A percentile compares a stretch with the other conserved stretches of the same genome.
Conservation (phyloP, 2,329 filamentous ascomycete genomes). For the Verticillium tricorpus region DNA sequence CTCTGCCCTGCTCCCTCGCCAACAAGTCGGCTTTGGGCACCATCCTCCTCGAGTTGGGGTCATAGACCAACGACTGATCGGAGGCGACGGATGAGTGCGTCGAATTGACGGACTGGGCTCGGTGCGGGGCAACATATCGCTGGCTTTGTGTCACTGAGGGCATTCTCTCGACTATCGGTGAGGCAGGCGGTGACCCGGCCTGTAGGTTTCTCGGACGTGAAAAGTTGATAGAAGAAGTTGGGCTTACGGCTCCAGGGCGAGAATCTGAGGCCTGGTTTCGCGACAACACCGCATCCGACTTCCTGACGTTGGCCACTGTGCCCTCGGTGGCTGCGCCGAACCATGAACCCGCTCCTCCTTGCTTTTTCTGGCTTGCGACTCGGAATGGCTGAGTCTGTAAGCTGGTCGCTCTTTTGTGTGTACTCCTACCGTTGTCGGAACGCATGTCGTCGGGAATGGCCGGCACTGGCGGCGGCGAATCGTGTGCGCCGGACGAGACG, state of each 20-base stretch:
- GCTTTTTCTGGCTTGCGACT: constrained; percentile 49
- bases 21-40: constrained; percentile 42
- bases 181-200: constrained; percentile 33
- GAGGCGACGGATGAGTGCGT: constrained; percentile 20
- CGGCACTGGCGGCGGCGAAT: constrained; percentile 74
- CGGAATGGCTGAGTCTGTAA: constrained; percentile 45
- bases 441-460: constrained; percentile 54
- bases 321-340: constrained; percentile 40
- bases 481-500: constrained; percentile 17
- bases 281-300: constrained; percentile 36
- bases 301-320: constrained; percentile 39
- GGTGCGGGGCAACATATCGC: constrained; percentile 18
- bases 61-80: constrained; percentile 51
- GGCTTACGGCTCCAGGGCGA: constrained; percentile 41
- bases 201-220: constrained; percentile 48
- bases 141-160: constrained; percentile 14
- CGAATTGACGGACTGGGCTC: constrained; percentile 16
- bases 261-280: constrained; percentile 22
- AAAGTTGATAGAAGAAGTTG: constrained; percentile 50
- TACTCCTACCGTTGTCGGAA: constrained; percentile 18
- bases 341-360: constrained; percentile 40
- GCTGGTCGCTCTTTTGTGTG: constrained; percentile 30
- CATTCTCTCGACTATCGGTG: constrained; percentile 17
- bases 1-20: constrained; percentile 32
- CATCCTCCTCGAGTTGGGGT: constrained; percentile 62